Evolutionary conservation across 1,139 yeast species (phyloP).

Genomic region (Kodamaea ohmeri): DNA sequence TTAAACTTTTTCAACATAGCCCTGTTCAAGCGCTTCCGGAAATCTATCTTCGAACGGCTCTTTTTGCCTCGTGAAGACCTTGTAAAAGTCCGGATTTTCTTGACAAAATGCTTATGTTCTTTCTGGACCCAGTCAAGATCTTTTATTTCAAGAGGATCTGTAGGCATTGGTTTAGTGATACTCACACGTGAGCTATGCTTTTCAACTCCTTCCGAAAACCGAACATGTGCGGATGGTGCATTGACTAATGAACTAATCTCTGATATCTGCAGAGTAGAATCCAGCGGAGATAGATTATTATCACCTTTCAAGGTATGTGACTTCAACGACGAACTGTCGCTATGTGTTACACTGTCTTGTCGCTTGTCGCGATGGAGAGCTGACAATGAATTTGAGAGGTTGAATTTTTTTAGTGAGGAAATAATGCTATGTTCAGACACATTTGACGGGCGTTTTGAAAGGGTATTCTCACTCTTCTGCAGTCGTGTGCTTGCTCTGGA

Average conservation of each 20-base stretch:
- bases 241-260: background rate
- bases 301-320: no score
- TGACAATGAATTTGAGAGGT: no score
- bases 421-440: no score
- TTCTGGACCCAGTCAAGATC: constrained; percentile 18
- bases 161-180: constrained; percentile 16
- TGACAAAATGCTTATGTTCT: constrained; percentile 23
- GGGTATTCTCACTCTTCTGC: no score
- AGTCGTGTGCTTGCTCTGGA: no score
- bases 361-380: no score
- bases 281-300: no score
- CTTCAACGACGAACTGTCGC: no score
- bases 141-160: constrained; percentile 14
- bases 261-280: background rate
- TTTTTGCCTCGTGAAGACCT: constrained; percentile 24
- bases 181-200: constrained; percentile 12
- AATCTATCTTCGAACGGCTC: constrained; percentile 17
- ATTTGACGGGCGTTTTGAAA: no score
- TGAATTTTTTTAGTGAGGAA: no score
- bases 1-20: constrained; percentile 28
- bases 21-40: constrained; percentile 21
- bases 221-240: background rate
- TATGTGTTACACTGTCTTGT: no score
- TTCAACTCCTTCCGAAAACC: constrained; percentile 1
- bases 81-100: constrained; percentile 25